Evolutionary conservation across 2,329 filamentous ascomycete genomes (phyloP).

Genomic region (Ophiostoma pallidulum): DNA sequence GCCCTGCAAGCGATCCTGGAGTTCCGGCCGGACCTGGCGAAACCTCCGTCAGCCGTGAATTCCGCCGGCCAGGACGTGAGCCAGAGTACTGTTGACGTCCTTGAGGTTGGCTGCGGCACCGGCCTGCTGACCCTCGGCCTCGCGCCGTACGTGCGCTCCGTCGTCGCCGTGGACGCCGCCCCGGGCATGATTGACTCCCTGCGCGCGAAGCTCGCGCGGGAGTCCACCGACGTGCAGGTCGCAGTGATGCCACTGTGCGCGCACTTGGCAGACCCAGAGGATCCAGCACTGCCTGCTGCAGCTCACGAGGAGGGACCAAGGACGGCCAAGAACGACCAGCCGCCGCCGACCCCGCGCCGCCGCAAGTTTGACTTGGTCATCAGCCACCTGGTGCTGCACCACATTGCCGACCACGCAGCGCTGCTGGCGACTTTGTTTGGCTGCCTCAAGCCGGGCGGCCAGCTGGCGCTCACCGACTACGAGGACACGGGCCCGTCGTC

Average conservation of each 20-base stretch:
- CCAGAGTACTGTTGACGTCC: conserved; percentile 29
- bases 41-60: too few species aligned
- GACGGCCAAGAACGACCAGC: too few species aligned
- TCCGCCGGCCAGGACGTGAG: conserved; percentile 5
- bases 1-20: conserved; percentile 36
- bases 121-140: conserved; percentile 42
- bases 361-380: conserved; percentile 41
- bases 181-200: conserved; percentile 47
- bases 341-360: conserved; percentile 11
- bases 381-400: conserved; percentile 46
- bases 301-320: conserved; percentile 10
- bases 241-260: conserved; percentile 35
- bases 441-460: conserved; percentile 37
- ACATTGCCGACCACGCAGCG: conserved; percentile 36
- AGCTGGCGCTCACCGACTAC: conserved; percentile 46
- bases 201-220: conserved; percentile 35
- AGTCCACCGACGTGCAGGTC: conserved; percentile 20
- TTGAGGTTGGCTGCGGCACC: conserved; percentile 49
- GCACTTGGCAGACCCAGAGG: conserved; percentile 40
- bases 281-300: conserved; percentile 30
- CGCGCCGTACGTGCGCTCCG: conserved; percentile 35
- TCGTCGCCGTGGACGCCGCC: conserved; percentile 45
- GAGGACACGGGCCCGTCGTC: conserved; percentile 46
- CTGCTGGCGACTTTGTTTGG: conserved; percentile 37
- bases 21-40: conserved; percentile 26